These are phyloP conservation scores for Lachancea fermentati DNA, from an alignment of 805 yeast genomes.

Conservation along the genomic window DNA sequence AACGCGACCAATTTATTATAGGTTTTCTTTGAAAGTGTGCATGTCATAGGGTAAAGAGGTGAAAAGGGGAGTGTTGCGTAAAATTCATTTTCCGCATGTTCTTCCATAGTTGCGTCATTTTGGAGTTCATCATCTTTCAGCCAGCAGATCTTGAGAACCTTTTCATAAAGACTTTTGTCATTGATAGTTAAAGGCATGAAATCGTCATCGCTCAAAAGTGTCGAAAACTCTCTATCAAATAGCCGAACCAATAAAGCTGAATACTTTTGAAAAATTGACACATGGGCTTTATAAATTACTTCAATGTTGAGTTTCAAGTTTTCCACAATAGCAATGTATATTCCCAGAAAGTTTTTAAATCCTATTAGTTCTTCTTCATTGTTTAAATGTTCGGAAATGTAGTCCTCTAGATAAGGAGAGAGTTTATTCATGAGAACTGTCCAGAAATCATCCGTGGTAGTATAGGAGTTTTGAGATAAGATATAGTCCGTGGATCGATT, in stretches of 20 bases:
- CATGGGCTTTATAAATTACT: slow-evolving; percentile 56
- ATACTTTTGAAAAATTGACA: slow-evolving; percentile 53
- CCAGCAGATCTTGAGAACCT: slow-evolving; percentile 65
- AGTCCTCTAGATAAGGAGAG: slow-evolving; percentile 50
- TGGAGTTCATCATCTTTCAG: slow-evolving; percentile 48
- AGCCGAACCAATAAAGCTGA: slow-evolving; percentile 49
- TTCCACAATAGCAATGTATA: slow-evolving; percentile 71
- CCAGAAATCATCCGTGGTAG: slow-evolving; percentile 63
- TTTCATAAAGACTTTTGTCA: slow-evolving; percentile 52
- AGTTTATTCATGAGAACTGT: slow-evolving; percentile 57
- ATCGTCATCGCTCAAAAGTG: slow-evolving; percentile 68
- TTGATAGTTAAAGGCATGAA: slow-evolving; percentile 80
- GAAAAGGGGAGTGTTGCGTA: slow-evolving; percentile 81
- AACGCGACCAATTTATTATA: slow-evolving; percentile 61
- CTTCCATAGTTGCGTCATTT: slow-evolving; percentile 6
- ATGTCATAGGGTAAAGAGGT: slow-evolving; percentile 79
- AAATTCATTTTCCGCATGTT: slow-evolving; percentile 31
- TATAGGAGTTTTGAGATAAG: slow-evolving; percentile 53
- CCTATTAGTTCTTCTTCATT: slow-evolving; percentile 43
- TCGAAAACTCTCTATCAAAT: slow-evolving; percentile 57
- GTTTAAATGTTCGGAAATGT: slow-evolving; percentile 38
- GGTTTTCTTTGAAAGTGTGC: slow-evolving; percentile 65
- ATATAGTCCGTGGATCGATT: slow-evolving; percentile 58
- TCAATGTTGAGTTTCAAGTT: slow-evolving; percentile 56
- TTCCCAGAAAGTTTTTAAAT: slow-evolving; percentile 60